Conservation (phyloP, 768 basidiomycete genomes). For the Termitomyces sp. region DNA sequence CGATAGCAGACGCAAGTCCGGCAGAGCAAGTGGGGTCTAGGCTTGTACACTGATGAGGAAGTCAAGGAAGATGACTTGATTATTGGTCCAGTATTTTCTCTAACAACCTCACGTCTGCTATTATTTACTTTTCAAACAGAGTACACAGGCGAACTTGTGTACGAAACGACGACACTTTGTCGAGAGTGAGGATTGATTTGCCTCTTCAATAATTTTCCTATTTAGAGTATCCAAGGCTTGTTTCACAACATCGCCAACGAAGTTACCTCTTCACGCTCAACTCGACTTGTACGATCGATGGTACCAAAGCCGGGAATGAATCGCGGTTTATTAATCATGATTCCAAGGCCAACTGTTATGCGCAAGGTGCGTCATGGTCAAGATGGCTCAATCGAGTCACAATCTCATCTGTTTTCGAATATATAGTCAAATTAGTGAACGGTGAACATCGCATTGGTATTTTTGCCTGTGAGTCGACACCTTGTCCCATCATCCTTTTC, state of each 20-base stretch:
- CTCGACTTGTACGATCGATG: slow-evolving; percentile 43
- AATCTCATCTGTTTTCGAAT: neutral
- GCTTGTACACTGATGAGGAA: slow-evolving; percentile 44
- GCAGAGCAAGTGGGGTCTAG: slow-evolving; percentile 45
- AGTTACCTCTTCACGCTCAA: slow-evolving; percentile 63
- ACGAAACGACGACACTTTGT: slow-evolving; percentile 40
- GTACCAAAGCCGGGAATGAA: slow-evolving; percentile 50
- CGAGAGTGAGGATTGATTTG: slow-evolving; percentile 39
- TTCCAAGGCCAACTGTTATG: slow-evolving; percentile 37
- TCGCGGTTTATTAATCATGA: slow-evolving; percentile 70
- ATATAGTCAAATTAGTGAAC: slow-evolving; percentile 51
- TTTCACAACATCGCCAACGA: slow-evolving; percentile 43
- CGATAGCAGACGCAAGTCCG: slow-evolving; percentile 34
- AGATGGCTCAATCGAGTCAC: neutral
- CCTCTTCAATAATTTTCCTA: neutral
- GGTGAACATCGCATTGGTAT: slow-evolving; percentile 67
- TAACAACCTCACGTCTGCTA: neutral
- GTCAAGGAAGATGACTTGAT: slow-evolving; percentile 43
- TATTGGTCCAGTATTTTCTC: slow-evolving; percentile 27
- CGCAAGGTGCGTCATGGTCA: slow-evolving; percentile 30
- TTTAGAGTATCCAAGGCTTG: slow-evolving; percentile 24
- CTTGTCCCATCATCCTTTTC: neutral
- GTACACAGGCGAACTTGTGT: slow-evolving; percentile 62
- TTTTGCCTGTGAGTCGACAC: slow-evolving; percentile 41
- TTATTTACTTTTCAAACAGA: slow-evolving; percentile 31